Evolutionary conservation across 768 basidiomycete genomes (phyloP), one percentile per base, ranked within the genome.

Genomic region (Lactifluus echinatus): DNA sequence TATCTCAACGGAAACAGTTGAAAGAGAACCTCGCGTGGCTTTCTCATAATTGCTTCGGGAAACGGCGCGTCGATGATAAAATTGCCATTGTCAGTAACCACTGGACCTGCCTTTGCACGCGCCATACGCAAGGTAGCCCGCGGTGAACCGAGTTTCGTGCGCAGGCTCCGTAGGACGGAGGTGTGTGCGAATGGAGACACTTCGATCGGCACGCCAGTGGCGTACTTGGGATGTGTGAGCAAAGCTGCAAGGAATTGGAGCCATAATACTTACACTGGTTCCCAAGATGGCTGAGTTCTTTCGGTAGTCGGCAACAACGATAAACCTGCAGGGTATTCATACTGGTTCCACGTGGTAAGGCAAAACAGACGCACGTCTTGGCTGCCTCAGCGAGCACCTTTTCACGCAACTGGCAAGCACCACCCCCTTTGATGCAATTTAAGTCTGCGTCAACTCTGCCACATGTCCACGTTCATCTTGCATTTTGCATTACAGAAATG

Each of bases 341-440:
- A 17, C 31, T 17, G n/a, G 24, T 12, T 36, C 31, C 15, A 23
- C 19, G 10, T 26, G 15, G 45, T 23, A 40, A 50, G 31, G 52
- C 42, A 50, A 36, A 57, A 57, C 8, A 43, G 10, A 74, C 83
- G 57, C 55, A 90, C 82, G 87, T 92, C 59, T 79, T 79, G 11
- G 96, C 96, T 31, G 93, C 94, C 70, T 99, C 96, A 1, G 96
- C 96, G 14, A 99, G 80, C 7, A 99, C 93, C 70, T 99, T 99
- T 73, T 99, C 96, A 28, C 94, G 82, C 33, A 98, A 73, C 64
- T 98, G 96, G 69, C 95, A 97, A 1, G 93, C 95, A 2, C 95
- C 95, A 55, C 95, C 95, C 7, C 91, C 95, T 73, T 99, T 98
- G 74, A 99, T 94, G 60, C 89, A 89, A 71, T 98, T 94, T 50